phyloP scores from a whole-genome alignment of 352 stramenopile species.

The Phytophthora brassicae region DNA sequence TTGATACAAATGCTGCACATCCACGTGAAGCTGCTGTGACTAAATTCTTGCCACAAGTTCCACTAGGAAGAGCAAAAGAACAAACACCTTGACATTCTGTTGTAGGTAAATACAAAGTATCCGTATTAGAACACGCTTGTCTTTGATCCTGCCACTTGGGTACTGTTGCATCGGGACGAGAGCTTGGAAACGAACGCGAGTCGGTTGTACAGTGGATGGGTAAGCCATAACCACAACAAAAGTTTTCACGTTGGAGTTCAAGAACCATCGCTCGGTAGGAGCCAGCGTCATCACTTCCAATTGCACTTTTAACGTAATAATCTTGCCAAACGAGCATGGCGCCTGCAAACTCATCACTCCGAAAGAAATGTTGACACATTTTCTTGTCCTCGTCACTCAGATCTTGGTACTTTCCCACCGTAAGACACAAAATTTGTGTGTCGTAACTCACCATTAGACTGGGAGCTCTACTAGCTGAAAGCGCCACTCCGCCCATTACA shows the following conservation, averaged over 20 bases:
- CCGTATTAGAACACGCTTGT: conserved; percentile 30
- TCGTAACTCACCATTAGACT: conserved; percentile 32
- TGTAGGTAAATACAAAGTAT: conserved; percentile 45
- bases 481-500: conserved; percentile 59
- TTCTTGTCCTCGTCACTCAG: conserved; percentile 36
- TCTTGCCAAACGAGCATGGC: conserved; percentile 71
- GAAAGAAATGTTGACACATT: conserved; percentile 53
- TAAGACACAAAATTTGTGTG: conserved; percentile 55
- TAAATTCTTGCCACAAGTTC: conserved; percentile 57
- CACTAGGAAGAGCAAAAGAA: conserved; percentile 66
- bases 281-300: conserved; percentile 7
- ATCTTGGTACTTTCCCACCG: conserved; percentile 53
- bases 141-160: conserved; percentile 29
- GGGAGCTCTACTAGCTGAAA: conserved; percentile 33
- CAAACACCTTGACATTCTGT: conserved; percentile 52
- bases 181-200: conserved; percentile 46
- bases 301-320: conserved; percentile 61
- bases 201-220: conserved; percentile 55
- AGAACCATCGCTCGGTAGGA: conserved; percentile 61
- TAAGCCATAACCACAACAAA: conserved; percentile 70
- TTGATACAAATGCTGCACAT: conserved; percentile 53
- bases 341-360: conserved; percentile 62
- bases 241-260: conserved; percentile 59
- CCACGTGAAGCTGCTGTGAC: conserved; percentile 50
- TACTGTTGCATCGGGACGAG: conserved; percentile 39